A percentile compares a stretch with the other conserved stretches of the same genome.
Conservation (phyloP, 78 protist species). For the Emiliania huxleyi region DNA sequence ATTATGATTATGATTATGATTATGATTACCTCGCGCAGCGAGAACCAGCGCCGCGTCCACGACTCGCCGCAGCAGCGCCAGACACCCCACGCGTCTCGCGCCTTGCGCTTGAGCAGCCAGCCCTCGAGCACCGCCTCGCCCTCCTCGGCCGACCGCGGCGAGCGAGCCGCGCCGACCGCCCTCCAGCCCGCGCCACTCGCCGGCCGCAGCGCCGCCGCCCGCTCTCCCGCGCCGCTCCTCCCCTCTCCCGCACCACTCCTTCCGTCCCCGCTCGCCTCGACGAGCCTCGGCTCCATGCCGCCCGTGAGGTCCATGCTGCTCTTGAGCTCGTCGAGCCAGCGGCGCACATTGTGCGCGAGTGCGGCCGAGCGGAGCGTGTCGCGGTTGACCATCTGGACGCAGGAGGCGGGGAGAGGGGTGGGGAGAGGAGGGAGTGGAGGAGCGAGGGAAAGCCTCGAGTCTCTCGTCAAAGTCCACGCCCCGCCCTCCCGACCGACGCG, state of each 20-base stretch:
- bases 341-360: not conserved
- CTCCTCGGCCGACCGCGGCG: not conserved
- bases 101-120: not conserved
- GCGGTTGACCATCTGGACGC: not conserved
- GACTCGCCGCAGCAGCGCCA: slow-evolving; percentile 16
- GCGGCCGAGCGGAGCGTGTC: not conserved
- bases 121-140: not conserved
- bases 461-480: no score
- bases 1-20: no score
- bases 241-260: no score
- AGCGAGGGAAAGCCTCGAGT: no score
- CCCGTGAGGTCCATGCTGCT: not conserved
- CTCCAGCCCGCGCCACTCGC: not conserved
- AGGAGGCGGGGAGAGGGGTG: no score
- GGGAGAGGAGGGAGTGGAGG: no score
- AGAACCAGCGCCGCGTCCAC: not conserved
- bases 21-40: not conserved
- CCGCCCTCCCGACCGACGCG: no score
- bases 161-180: not conserved
- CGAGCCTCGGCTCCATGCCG: not conserved
- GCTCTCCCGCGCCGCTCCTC: no score
- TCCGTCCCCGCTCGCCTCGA: no score
- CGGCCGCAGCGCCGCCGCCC: not conserved
- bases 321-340: not conserved
- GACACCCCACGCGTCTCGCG: not conserved